Percentiles rank a stretch among this genome's conserved stretches.
Evolutionary conservation across 768 basidiomycete genomes (phyloP).

Genomic region (Tricholoma furcatifolium): DNA sequence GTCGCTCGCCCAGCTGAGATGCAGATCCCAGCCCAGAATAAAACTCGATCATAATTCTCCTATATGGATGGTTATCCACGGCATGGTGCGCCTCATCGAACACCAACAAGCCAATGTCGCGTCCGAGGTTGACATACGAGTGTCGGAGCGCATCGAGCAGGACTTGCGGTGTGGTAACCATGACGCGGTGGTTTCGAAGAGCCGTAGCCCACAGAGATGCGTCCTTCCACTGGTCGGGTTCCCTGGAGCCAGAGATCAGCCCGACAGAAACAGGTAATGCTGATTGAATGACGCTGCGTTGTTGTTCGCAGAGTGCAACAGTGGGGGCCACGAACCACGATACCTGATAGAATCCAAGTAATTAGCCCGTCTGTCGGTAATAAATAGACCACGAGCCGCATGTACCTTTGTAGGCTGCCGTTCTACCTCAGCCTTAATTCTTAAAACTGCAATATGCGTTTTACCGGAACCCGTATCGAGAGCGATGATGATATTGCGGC

Average conservation of each 20-base stretch:
- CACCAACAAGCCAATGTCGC: conserved; percentile 63
- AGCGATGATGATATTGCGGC: conserved; percentile 69
- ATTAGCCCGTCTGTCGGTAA: background rate
- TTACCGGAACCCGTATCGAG: conserved; percentile 81
- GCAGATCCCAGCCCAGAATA: conserved; percentile 52
- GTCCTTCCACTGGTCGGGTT: conserved; percentile 78
- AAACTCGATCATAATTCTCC: conserved; percentile 73
- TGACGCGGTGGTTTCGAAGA: conserved; percentile 53
- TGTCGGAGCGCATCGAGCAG: conserved; percentile 76
- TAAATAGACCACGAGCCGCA: too few species aligned
- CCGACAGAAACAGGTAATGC: conserved; percentile 64
- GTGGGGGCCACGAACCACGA: conserved; percentile 84
- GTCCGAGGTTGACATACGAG: conserved; percentile 61
- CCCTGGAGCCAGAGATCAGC: conserved; percentile 64
- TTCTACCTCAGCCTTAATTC: conserved; percentile 70
- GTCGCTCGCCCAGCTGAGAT: conserved; percentile 38
- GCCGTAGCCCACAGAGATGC: conserved; percentile 55
- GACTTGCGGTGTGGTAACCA: conserved; percentile 78
- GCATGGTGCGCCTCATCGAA: conserved; percentile 87
- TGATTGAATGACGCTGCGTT: conserved; percentile 52
- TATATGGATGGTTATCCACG: conserved; percentile 73
- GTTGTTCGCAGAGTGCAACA: conserved; percentile 73
- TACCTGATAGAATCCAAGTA: conserved; percentile 38
- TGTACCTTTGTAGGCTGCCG: conserved; percentile 58
- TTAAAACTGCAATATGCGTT: conserved; percentile 72